phyloP scores from a whole-genome alignment of 345 rosid species.

The Salix arbutifolia region DNA sequence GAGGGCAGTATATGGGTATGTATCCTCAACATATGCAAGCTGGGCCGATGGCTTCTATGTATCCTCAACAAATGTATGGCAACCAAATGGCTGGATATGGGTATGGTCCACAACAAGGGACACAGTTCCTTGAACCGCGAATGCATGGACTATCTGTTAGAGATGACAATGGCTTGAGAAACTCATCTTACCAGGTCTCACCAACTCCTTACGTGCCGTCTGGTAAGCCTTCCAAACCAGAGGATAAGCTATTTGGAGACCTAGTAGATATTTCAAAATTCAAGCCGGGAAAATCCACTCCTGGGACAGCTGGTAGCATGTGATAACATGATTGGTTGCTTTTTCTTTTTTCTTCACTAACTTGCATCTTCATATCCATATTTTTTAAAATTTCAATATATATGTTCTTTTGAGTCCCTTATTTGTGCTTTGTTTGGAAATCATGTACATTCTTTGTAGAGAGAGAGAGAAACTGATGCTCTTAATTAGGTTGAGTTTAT shows the following conservation, averaged over 20 bases:
- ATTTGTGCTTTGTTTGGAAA: constrained; percentile 34
- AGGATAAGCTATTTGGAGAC: constrained; percentile 89
- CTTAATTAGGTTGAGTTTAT: constrained; percentile 14
- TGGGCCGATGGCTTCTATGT: constrained; percentile 41
- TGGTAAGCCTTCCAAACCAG: constrained; percentile 43
- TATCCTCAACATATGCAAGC: constrained; percentile 45
- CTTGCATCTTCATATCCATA: constrained; percentile 4
- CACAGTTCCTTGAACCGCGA: constrained; percentile 67
- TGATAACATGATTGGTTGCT: constrained; percentile 30
- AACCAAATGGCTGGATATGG: constrained; percentile 71
- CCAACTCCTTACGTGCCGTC: constrained; percentile 54
- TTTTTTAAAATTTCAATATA: constrained; percentile 17
- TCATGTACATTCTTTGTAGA: constrained; percentile 54
- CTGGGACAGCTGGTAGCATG: constrained; percentile 81
- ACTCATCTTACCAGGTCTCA: constrained; percentile 48
- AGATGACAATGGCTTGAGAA: constrained; percentile 21
- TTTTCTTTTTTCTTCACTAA: constrained; percentile 5
- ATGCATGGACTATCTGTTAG: constrained; percentile 46
- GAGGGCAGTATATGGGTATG: constrained; percentile 60
- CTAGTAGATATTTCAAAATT: constrained; percentile 86
- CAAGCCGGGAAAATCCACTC: constrained; percentile 59
- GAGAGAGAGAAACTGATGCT: constrained; percentile 5
- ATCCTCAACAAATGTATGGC: constrained; percentile 65
- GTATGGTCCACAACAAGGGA: constrained; percentile 57
- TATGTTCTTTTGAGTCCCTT: constrained; percentile 20